Percentiles rank a stretch among this genome's conserved stretches.
phyloP scores from a whole-genome alignment of 441 rosid genomes.

The Arabidopsis lyrata region DNA sequence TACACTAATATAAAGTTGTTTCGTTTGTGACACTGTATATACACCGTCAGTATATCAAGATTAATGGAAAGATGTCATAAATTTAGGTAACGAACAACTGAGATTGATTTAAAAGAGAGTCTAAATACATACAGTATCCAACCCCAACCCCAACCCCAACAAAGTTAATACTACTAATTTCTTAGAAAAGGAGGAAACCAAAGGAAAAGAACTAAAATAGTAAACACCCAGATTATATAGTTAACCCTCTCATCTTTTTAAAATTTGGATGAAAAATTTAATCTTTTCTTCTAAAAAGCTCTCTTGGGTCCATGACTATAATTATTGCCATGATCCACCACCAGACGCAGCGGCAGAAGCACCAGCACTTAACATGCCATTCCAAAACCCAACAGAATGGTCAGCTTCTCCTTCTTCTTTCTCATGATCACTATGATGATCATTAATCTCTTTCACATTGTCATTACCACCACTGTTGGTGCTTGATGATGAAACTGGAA shows the following conservation, averaged over 20 bases:
- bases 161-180: conserved; percentile 37
- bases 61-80: neutral
- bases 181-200: neutral
- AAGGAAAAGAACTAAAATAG: conserved; percentile 33
- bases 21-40: conserved; percentile 9
- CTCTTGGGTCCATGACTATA: conserved; percentile 14
- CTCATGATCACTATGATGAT: conserved; percentile 38
- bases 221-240: conserved; percentile 36
- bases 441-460: conserved; percentile 23
- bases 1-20: neutral
- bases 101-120: conserved; percentile 29
- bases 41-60: too few relatives aligned
- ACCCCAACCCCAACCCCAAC: conserved; percentile 52
- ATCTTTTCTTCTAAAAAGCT: neutral
- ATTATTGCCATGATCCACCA: conserved; percentile 79
- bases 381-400: conserved; percentile 77
- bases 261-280: conserved; percentile 40
- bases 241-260: conserved; percentile 43
- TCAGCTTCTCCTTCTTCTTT: conserved; percentile 58
- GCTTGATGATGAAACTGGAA: conserved; percentile 55
- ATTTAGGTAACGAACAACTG: conserved; percentile 21
- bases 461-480: conserved; percentile 39
- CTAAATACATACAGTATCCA: conserved; percentile 52
- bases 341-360: conserved; percentile 28
- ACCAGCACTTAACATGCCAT: conserved; percentile 69